Conservation (phyloP, 2,329 filamentous ascomycete genomes). For the Colletotrichum filicis region DNA sequence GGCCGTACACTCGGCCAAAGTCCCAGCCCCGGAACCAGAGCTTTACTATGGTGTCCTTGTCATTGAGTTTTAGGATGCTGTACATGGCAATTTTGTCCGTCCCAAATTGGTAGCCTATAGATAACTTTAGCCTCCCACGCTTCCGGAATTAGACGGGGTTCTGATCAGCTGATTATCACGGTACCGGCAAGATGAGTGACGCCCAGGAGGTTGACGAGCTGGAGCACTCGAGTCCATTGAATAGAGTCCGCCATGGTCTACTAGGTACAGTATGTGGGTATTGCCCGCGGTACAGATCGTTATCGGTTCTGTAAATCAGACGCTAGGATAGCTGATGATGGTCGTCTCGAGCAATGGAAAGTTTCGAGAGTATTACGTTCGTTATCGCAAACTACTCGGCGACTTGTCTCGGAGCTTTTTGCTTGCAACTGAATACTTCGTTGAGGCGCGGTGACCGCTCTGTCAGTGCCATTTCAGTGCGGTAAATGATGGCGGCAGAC, state of each 20-base stretch:
- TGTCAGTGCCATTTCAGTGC: no score
- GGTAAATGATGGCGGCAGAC: neutral
- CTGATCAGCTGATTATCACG: neutral
- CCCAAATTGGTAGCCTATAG: neutral
- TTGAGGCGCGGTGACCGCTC: no score
- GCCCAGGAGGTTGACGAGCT: neutral
- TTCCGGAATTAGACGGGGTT: no score
- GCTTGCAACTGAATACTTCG: no score
- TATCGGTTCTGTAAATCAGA: neutral
- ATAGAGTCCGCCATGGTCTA: neutral
- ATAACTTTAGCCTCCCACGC: no score
- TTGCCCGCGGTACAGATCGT: neutral
- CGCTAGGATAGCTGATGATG: neutral
- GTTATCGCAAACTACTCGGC: neutral
- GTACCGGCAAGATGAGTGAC: neutral
- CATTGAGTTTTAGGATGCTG: neutral
- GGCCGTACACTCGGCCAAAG: conserved; percentile 1
- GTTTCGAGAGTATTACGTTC: neutral
- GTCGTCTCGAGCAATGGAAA: neutral
- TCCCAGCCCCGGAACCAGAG: neutral
- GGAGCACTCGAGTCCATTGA: neutral
- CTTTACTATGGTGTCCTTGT: neutral
- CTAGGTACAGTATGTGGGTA: neutral
- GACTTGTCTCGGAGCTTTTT: neutral
- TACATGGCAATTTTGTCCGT: conserved; percentile 2